phyloP scores from a whole-genome alignment of 2,329 filamentous ascomycete genomes.

The Talaromyces rugulosus region DNA sequence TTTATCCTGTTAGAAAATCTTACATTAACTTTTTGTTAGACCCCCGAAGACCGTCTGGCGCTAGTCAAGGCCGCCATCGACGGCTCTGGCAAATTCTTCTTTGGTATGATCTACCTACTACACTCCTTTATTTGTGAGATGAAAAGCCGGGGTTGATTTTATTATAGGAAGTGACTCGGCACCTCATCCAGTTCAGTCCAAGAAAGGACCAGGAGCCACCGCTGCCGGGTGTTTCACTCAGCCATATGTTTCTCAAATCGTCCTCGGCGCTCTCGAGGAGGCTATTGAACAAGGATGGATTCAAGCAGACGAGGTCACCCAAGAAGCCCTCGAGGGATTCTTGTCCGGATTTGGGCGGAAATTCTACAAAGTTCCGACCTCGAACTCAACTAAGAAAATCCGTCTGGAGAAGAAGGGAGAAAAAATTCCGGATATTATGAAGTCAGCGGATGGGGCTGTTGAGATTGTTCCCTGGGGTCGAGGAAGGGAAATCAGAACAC shows the following conservation, averaged over 20 bases:
- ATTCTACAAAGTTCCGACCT: constrained; percentile 55
- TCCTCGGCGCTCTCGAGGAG: constrained; percentile 56
- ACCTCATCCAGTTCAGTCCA: constrained; percentile 58
- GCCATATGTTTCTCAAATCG: constrained; percentile 55
- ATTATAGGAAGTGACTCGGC: constrained; percentile 58
- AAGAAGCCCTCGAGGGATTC: constrained; percentile 55
- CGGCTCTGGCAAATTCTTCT: constrained; percentile 60
- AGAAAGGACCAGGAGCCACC: constrained; percentile 49
- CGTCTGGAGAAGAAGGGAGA: constrained; percentile 54
- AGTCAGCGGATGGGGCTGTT: constrained; percentile 47
- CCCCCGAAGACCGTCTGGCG: constrained; percentile 66
- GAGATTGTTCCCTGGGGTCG: constrained; percentile 64
- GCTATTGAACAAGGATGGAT: constrained; percentile 53
- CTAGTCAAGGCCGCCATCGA: constrained; percentile 59
- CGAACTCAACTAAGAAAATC: constrained; percentile 46
- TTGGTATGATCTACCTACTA: constrained; percentile 42
- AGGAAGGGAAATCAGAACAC: constrained; percentile 50
- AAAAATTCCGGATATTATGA: constrained; percentile 52
- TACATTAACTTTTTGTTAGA: constrained; percentile 25
- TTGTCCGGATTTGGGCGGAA: constrained; percentile 53
- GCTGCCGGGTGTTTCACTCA: constrained; percentile 62
- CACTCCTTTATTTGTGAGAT: neutral
- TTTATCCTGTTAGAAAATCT: neutral
- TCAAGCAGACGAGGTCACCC: constrained; percentile 50
- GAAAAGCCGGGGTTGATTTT: neutral